phyloP scores from a whole-genome alignment of 2,329 filamentous ascomycete genomes.

The Geosmithia putterillii region DNA sequence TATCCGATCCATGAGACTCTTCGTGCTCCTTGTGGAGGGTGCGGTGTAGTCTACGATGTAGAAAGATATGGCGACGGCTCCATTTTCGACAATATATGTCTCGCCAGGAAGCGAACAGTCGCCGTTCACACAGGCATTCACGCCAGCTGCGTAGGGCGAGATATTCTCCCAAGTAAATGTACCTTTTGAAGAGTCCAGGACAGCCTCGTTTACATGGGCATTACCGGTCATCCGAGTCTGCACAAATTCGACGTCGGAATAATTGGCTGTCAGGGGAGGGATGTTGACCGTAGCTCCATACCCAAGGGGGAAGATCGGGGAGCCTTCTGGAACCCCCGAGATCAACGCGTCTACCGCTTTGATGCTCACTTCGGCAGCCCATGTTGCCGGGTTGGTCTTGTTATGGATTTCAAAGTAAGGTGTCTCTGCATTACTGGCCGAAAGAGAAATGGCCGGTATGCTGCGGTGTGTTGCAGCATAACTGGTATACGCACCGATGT shows the following conservation, averaged over 20 bases:
- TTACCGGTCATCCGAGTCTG: conserved; percentile 36
- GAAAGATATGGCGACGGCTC: conserved; percentile 27
- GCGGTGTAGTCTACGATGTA: conserved; percentile 40
- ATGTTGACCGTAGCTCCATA: conserved; percentile 41
- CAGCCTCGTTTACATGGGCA: conserved; percentile 30
- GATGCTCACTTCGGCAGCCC: conserved; percentile 26
- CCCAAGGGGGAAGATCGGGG: conserved; percentile 28
- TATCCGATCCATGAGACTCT: conserved; percentile 11
- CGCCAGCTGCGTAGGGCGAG: conserved; percentile 21
- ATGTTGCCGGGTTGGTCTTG: conserved; percentile 29
- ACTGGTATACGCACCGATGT: conserved; percentile 10
- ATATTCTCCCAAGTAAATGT: conserved; percentile 29
- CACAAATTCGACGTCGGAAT: conserved; percentile 26
- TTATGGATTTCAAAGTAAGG: conserved; percentile 24
- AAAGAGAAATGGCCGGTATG: conserved; percentile 37
- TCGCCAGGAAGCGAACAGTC: conserved; percentile 37
- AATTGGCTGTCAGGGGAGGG: conserved; percentile 26
- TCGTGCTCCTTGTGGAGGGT: conserved; percentile 16
- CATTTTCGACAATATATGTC: conserved; percentile 30
- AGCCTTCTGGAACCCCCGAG: conserved; percentile 16
- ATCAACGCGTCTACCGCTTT: conserved; percentile 31
- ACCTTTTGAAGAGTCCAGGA: conserved; percentile 27
- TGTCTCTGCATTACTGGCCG: conserved; percentile 26
- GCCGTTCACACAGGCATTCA: conserved; percentile 37
- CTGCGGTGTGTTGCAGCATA: conserved; percentile 35